These are phyloP conservation scores for Chytriomyces sp. DNA, from an alignment of 192 early-diverging fungal genomes.

Conservation along the genomic window DNA sequence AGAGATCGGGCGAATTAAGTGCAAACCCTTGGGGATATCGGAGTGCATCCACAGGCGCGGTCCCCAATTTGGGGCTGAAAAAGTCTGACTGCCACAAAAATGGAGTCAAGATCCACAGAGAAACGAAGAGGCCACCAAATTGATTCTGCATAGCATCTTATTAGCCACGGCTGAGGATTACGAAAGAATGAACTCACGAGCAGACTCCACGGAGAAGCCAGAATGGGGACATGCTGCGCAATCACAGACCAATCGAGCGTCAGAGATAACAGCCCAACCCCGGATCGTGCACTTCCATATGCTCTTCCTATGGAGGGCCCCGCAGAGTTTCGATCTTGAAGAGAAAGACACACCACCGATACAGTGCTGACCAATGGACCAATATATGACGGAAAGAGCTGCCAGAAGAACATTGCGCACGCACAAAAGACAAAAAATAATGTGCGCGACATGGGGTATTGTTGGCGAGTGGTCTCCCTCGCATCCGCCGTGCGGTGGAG, in stretches of 20 bases:
- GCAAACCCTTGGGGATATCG: slow-evolving; percentile 20
- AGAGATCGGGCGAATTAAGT: slow-evolving; percentile 25
- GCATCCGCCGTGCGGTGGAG: slow-evolving; percentile 53
- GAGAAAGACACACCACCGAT: slow-evolving; percentile 28
- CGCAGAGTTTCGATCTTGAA: too few relatives aligned
- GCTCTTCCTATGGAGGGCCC: too few relatives aligned
- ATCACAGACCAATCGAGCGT: slow-evolving; percentile 29
- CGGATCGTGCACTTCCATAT: slow-evolving; percentile 24
- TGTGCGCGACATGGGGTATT: slow-evolving; percentile 28
- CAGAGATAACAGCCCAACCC: slow-evolving; percentile 34
- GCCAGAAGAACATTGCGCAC: slow-evolving; percentile 19
- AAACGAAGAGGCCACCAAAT: slow-evolving; percentile 3
- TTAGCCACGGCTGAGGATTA: too few relatives aligned
- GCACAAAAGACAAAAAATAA: slow-evolving; percentile 37
- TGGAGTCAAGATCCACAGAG: slow-evolving; percentile 32
- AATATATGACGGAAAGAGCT: slow-evolving; percentile 26
- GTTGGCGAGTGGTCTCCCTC: not conserved
- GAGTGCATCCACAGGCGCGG: not conserved
- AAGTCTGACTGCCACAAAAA: slow-evolving; percentile 30
- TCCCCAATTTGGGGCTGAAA: slow-evolving; percentile 1
- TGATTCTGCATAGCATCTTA: slow-evolving; percentile 23
- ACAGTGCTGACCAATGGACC: slow-evolving; percentile 17
- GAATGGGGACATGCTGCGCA: not conserved
- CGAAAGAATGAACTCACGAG: too few relatives aligned
- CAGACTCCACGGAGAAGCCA: not conserved